phyloP scores from a whole-genome alignment of 2,329 filamentous ascomycete species.

The Thielaviopsis ethacetica region DNA sequence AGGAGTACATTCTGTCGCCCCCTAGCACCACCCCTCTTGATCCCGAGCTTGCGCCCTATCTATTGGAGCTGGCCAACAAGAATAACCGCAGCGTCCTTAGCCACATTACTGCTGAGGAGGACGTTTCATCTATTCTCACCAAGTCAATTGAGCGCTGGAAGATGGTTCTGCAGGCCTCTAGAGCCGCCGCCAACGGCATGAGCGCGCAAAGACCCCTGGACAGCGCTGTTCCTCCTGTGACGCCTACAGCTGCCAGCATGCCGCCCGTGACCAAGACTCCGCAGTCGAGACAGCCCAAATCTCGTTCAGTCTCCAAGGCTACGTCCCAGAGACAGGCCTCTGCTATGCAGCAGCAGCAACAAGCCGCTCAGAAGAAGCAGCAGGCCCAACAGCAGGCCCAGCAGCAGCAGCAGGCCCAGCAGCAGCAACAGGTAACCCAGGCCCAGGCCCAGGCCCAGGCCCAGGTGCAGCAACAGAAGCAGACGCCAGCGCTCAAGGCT shows the following conservation, averaged over 20 bases:
- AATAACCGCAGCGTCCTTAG: constrained; percentile 10
- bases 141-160: constrained; percentile 47
- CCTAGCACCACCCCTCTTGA: constrained; percentile 37
- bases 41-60: constrained; percentile 28
- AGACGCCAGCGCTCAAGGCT: constrained; percentile 24
- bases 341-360: constrained; percentile 15
- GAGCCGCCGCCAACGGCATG: constrained; percentile 29
- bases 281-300: constrained; percentile 14
- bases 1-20: constrained; percentile 37
- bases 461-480: background rate
- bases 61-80: constrained; percentile 29
- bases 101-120: constrained; percentile 26
- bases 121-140: constrained; percentile 34
- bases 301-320: constrained; percentile 6
- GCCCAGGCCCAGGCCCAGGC: constrained; percentile 17
- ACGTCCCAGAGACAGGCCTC: constrained; percentile 15
- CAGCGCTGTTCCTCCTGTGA: constrained; percentile 13
- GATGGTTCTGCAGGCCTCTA: constrained; percentile 36
- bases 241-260: constrained; percentile 6
- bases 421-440: constrained; percentile 26
- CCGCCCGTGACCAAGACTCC: constrained; percentile 11
- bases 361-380: constrained; percentile 12
- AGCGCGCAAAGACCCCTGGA: constrained; percentile 33
- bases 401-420: constrained; percentile 20
- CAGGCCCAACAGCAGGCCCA: constrained; percentile 14